Percentiles rank a stretch among this genome's conserved stretches.
Evolutionary conservation across 2,329 filamentous ascomycete species (phyloP).

Genomic region (Xylogone sp.): DNA sequence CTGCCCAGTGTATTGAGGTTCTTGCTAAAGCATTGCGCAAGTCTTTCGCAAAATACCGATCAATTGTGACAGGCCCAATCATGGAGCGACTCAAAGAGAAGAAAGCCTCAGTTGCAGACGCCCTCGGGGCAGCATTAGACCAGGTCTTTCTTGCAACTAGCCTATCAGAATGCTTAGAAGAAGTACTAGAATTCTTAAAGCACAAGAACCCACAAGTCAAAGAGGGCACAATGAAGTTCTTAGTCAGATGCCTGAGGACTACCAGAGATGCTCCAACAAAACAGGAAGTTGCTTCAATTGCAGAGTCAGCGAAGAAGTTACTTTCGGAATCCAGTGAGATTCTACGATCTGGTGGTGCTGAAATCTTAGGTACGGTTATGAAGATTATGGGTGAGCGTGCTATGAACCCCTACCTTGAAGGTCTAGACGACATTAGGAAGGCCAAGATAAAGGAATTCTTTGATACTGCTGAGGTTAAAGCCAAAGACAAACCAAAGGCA

Average conservation of each 20-base stretch:
- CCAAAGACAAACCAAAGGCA: slow-evolving; percentile 89
- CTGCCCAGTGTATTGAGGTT: slow-evolving; percentile 87
- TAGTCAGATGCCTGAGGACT: slow-evolving; percentile 81
- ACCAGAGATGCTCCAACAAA: slow-evolving; percentile 82
- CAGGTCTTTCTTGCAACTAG: slow-evolving; percentile 61
- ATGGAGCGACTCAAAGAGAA: slow-evolving; percentile 98
- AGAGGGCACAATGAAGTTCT: slow-evolving; percentile 87
- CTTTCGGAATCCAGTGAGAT: slow-evolving; percentile 84
- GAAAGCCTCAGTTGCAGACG: slow-evolving; percentile 84
- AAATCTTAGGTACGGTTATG: slow-evolving; percentile 92
- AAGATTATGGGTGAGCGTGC: slow-evolving; percentile 96
- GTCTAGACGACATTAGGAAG: slow-evolving; percentile 92
- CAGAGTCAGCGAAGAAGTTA: slow-evolving; percentile 86
- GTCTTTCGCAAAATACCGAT: slow-evolving; percentile 75
- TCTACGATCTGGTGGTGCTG: slow-evolving; percentile 83
- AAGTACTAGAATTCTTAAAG: slow-evolving; percentile 76
- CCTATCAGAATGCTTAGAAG: slow-evolving; percentile 84
- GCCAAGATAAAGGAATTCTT: slow-evolving; percentile 93
- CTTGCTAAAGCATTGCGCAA: slow-evolving; percentile 81
- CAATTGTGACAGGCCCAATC: slow-evolving; percentile 79
- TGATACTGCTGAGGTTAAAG: slow-evolving; percentile 77
- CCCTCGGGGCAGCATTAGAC: slow-evolving; percentile 81
- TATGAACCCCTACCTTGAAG: slow-evolving; percentile 90
- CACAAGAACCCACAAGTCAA: slow-evolving; percentile 99
- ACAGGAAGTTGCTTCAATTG: slow-evolving; percentile 76